Conservation (phyloP, 176 grass and related monocot genomes). For the Lolium multiflorum region DNA sequence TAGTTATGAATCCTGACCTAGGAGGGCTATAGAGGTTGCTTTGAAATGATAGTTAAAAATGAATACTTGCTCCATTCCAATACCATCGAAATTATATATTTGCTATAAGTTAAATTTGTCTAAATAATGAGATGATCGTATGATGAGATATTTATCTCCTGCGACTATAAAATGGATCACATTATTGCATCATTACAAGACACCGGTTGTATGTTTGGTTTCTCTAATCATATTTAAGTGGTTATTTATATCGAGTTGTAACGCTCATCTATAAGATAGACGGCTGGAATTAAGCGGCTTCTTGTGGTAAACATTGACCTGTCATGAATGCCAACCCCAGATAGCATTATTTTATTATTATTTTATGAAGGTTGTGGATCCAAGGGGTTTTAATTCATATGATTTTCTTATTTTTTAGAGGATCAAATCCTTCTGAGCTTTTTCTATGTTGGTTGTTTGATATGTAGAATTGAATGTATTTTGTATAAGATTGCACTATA, state of each 20-base stretch:
- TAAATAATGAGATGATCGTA: not conserved
- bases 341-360: too few relatives aligned
- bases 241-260: not conserved
- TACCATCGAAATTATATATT: not conserved
- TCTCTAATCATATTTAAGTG: not conserved
- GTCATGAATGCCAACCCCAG: too few relatives aligned
- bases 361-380: not conserved
- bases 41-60: not conserved
- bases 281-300: too few relatives aligned
- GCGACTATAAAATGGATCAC: not conserved
- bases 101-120: not conserved
- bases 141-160: not conserved
- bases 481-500: not conserved
- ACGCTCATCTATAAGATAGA: not conserved
- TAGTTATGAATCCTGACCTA: not conserved
- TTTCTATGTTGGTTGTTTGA: not conserved
- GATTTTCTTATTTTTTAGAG: not conserved
- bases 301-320: too few relatives aligned
- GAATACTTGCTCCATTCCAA: not conserved
- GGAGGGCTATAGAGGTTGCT: not conserved
- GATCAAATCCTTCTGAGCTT: not conserved
- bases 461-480: not conserved
- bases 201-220: not conserved
- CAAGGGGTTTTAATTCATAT: not conserved
- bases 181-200: not conserved